Conservation (phyloP, 2,329 filamentous ascomycete species). For the Penicillium polonicum region DNA sequence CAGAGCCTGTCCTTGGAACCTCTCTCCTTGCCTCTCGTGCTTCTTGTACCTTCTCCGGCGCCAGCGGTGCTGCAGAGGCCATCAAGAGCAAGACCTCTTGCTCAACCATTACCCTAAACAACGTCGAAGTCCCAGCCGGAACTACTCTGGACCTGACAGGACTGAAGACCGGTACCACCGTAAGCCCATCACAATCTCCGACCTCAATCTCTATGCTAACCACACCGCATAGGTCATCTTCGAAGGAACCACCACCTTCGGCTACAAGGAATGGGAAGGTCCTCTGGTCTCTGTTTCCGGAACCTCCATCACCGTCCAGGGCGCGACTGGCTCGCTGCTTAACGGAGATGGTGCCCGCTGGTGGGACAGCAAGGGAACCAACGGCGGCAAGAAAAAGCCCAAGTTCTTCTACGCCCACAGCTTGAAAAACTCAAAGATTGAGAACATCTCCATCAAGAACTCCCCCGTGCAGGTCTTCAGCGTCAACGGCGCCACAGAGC, state of each 20-base stretch:
- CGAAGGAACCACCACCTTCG: slow-evolving; percentile 64
- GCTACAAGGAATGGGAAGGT: slow-evolving; percentile 63
- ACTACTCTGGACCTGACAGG: background rate
- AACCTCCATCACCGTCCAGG: slow-evolving; percentile 54
- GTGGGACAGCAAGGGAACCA: slow-evolving; percentile 62
- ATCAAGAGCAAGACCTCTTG: background rate
- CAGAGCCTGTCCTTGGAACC: background rate
- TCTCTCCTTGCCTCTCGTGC: background rate
- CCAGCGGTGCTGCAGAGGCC: background rate
- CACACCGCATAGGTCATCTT: slow-evolving; percentile 52
- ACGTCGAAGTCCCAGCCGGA: background rate
- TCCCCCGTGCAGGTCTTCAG: slow-evolving; percentile 41
- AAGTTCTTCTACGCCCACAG: slow-evolving; percentile 59
- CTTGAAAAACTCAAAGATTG: slow-evolving; percentile 32
- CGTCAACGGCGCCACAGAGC: slow-evolving; percentile 45
- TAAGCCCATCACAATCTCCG: background rate
- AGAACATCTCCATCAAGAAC: slow-evolving; percentile 32
- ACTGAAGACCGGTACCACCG: background rate
- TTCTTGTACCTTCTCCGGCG: background rate
- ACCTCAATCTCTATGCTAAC: background rate
- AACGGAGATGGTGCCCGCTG: slow-evolving; percentile 57
- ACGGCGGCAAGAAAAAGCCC: slow-evolving; percentile 64
- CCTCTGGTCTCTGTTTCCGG: slow-evolving; percentile 63
- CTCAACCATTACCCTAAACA: background rate
- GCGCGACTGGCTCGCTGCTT: slow-evolving; percentile 40